Percentiles rank a stretch among this genome's conserved stretches.
phyloP scores from a whole-genome alignment of 2,329 filamentous ascomycete genomes.

The Epichloe gansuensis region DNA sequence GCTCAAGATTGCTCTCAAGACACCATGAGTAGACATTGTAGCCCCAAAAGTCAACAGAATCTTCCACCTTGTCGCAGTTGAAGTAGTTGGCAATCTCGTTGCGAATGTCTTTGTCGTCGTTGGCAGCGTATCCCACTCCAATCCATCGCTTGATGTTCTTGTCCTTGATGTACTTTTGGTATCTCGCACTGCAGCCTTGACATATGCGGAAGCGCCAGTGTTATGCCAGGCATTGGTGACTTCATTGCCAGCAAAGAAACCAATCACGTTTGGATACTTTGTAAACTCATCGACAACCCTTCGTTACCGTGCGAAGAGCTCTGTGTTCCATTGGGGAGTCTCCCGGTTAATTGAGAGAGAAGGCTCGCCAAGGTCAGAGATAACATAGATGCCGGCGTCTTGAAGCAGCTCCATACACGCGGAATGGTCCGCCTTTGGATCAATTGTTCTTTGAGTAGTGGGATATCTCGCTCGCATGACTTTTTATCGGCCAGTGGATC shows the following conservation, averaged over 20 bases:
- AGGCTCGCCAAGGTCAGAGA: slow-evolving; percentile 82
- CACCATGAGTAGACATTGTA: slow-evolving; percentile 99
- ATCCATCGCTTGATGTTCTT: slow-evolving; percentile 70
- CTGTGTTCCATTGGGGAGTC: slow-evolving; percentile 64
- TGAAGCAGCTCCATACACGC: slow-evolving; percentile 76
- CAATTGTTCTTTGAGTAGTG: slow-evolving; percentile 64
- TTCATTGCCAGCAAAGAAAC: slow-evolving; percentile 98
- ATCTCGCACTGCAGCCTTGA: slow-evolving; percentile 96
- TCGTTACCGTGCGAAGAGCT: slow-evolving; percentile 71
- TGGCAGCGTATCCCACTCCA: slow-evolving; percentile 91
- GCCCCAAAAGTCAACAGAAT: slow-evolving; percentile 89
- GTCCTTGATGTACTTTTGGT: slow-evolving; percentile 86
- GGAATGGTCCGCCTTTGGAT: slow-evolving; percentile 66
- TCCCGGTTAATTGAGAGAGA: slow-evolving; percentile 74
- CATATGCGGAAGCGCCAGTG: slow-evolving; percentile 81
- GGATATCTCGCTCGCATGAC: slow-evolving; percentile 74
- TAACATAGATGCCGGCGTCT: slow-evolving; percentile 83
- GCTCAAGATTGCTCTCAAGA: slow-evolving; percentile 62
- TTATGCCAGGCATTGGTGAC: slow-evolving; percentile 84
- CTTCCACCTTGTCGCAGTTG: slow-evolving; percentile 61
- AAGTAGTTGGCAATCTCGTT: slow-evolving; percentile 80
- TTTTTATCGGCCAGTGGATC: slow-evolving; percentile 69
- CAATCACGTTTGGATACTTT: slow-evolving; percentile 81
- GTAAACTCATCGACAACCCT: slow-evolving; percentile 69
- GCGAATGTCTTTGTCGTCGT: slow-evolving; percentile 79